These are phyloP conservation scores for Rhizophagus prolifer DNA, from an alignment of 192 early-diverging fungal genomes.

Conservation along the genomic window DNA sequence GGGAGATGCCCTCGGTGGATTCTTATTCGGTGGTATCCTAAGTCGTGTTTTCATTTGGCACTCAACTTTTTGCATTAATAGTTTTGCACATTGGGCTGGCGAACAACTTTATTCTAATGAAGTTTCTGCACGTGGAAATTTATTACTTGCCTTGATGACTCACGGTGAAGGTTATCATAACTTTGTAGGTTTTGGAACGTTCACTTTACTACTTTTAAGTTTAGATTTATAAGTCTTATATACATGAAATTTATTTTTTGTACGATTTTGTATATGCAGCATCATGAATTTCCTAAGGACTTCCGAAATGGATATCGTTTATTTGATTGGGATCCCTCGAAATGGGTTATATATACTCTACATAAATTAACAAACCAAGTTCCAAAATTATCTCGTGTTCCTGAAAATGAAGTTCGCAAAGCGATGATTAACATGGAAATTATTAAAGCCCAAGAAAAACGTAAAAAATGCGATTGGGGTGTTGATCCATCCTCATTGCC, in stretches of 20 bases:
- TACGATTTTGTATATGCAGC: conserved; percentile 21
- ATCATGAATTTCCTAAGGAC: conserved; percentile 85
- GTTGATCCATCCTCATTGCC: conserved; percentile 68
- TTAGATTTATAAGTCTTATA: background rate
- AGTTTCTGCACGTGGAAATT: conserved; percentile 80
- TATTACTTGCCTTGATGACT: conserved; percentile 76
- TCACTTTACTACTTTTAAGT: background rate
- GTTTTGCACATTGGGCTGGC: conserved; percentile 77
- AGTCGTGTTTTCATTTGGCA: conserved; percentile 76
- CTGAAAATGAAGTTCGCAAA: conserved; percentile 78
- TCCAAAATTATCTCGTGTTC: conserved; percentile 73
- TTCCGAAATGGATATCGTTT: conserved; percentile 80
- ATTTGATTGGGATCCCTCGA: conserved; percentile 82
- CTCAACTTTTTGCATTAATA: conserved; percentile 85
- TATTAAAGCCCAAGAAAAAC: conserved; percentile 67
- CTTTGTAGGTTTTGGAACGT: conserved; percentile 39
- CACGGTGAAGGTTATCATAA: conserved; percentile 86
- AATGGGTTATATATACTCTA: conserved; percentile 71
- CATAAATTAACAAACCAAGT: conserved; percentile 60
- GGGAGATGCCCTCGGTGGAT: conserved; percentile 78
- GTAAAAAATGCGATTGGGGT: conserved; percentile 72
- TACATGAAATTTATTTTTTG: background rate
- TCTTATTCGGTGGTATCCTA: conserved; percentile 69
- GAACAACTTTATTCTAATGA: conserved; percentile 77
- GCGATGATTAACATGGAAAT: conserved; percentile 74